Evolutionary conservation across 768 basidiomycete species (phyloP).

Genomic region (Galerina sulciceps): DNA sequence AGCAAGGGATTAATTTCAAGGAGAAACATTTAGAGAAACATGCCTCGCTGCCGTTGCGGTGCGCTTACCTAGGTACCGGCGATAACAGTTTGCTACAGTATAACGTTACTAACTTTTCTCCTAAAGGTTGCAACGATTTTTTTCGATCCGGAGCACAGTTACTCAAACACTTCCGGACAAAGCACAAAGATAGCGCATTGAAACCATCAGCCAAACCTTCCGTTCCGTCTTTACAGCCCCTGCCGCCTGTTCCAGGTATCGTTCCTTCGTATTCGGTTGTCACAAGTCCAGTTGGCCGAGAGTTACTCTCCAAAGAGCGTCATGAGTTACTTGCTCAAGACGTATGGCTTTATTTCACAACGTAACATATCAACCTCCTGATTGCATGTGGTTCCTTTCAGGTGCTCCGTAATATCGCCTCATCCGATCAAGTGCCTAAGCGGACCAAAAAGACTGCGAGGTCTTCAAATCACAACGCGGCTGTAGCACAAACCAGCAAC

Average conservation of each 20-base stretch:
- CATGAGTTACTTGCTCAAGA: slow-evolving; percentile 56
- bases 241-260: slow-evolving; percentile 41
- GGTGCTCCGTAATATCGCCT: slow-evolving; percentile 43
- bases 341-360: slow-evolving; percentile 37
- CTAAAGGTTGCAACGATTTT: slow-evolving; percentile 54
- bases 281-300: slow-evolving; percentile 44
- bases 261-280: slow-evolving; percentile 58
- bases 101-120: slow-evolving; percentile 10
- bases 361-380: slow-evolving; percentile 1
- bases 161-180: slow-evolving; percentile 49
- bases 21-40: slow-evolving; percentile 62
- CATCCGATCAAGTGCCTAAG: slow-evolving; percentile 22
- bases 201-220: slow-evolving; percentile 40
- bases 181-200: slow-evolving; percentile 38
- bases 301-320: slow-evolving; percentile 51
- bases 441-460: slow-evolving; percentile 19
- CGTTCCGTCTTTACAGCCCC: slow-evolving; percentile 31
- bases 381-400: slow-evolving; percentile 19
- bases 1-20: slow-evolving; percentile 39
- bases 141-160: slow-evolving; percentile 53
- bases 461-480: slow-evolving; percentile 10
- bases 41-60: slow-evolving; percentile 43
- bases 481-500: slow-evolving; percentile 28
- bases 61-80: slow-evolving; percentile 56
- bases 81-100: background rate